Evolutionary conservation across 805 yeast species (phyloP), one percentile per base, ranked within the genome.

Genomic region (Hyphopichia homilentoma): DNA sequence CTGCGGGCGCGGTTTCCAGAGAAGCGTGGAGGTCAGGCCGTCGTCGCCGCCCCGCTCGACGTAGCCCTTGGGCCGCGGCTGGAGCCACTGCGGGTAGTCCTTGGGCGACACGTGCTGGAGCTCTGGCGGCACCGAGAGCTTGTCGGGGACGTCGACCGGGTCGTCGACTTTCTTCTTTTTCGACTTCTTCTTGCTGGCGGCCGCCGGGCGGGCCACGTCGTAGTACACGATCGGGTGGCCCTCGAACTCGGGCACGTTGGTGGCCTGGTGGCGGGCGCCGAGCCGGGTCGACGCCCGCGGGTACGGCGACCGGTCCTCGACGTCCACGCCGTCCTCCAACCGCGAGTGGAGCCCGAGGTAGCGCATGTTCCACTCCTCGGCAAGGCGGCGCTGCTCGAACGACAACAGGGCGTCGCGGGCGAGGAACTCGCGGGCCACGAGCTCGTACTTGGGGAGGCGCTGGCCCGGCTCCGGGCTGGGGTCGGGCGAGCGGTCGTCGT

Each of bases 291-390:
- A 78, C 0, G 89, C 93, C 31, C 90, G 60, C 0, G 95, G 93
- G 43, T 82, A 81, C 1, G 88, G 86, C 4, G 66, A 59, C 25
- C 89, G 60, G 48, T 84, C 94, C 37, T 81, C 85, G 5, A 75
- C 47, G 51, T 86, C 93, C 27, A 84, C 67, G 1, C 85, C 85
- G 52, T 84, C 94, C 49, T 84, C 90, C 16, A 84, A 54, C 27
- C 74, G 66, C 1, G 86, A 75, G 52, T 84, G 84, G 61, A 80
- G 69, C 1, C 95, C 95, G 16, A 85, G 65, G 47, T 83, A 87
- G 41, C 94, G 58, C 61, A 79, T 82, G 2, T 80, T 81, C 95
- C 95, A 87, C 48, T 80, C 87, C 53, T 80, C 86, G n/a, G 57
- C 39, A 20, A 69, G 58, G 35, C 86, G 50, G 39, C 85, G 54